Evolutionary conservation across 169 alveolate genomes (phyloP), one percentile per base, ranked within the genome.

Genomic region (Eimeria necatrix): DNA sequence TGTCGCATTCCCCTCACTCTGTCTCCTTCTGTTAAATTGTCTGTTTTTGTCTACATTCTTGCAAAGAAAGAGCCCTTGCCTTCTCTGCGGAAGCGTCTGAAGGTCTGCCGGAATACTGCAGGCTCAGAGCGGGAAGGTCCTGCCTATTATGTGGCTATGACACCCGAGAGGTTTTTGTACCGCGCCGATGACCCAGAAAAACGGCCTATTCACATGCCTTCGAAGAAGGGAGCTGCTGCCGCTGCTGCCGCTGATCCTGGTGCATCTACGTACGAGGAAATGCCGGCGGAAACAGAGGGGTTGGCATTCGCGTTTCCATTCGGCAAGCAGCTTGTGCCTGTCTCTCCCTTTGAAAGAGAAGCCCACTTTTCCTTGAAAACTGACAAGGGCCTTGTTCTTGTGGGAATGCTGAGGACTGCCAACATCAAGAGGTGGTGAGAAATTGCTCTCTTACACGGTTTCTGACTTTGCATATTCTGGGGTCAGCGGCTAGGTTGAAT

Each of bases 291-390:
- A 14, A 68, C 16, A 14, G 83, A 20, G 61, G 32, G 32, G n/a
- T 7, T 68, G n/a, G 78, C 78, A 9, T 49, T n/a, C 68, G 93
- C 84, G 64, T 60, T 56, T 48, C 81, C 81, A 16, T 49, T 48
- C 61, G 93, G 93, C n/a, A 86, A 64, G 32, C 71, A 86, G 24
- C 93, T 86, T 10, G 83, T 86, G 48, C 81, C 83, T 48, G 68
- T 86, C 5, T 64, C 93, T 32, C 49, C 84, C 4, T 24, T 86
- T 68, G 93, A 86, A 49, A 53, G 46, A 6, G 51, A 86, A 26
- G 93, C 93, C 52, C 60, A 56, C 41, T 56, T 56, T 18, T 48
- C 32, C 48, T 46, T 46, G 4, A 24, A 46, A 8, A 60, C 84
- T 10, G 51, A 12, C 24, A 74, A 73, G 12, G 93, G 84, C 22